Conservation (phyloP, 148 eudicot species). For the Cornus controversa region DNA sequence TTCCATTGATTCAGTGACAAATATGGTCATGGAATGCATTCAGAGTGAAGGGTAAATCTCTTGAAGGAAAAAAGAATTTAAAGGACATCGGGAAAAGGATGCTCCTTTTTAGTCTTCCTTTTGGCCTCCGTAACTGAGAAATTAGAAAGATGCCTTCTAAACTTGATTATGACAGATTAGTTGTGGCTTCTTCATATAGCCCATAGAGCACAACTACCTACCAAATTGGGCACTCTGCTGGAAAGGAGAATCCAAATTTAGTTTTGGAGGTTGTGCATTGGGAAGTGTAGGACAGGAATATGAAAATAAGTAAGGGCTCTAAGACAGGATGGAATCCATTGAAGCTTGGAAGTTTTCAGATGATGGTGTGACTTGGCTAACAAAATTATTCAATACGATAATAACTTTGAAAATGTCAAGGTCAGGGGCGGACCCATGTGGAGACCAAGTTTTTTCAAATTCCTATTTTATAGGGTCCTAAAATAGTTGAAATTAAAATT, state of each 20-base stretch:
- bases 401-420: too few relatives aligned
- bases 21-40: neutral
- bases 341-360: too few relatives aligned
- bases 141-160: neutral
- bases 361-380: too few relatives aligned
- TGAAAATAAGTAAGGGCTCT: too few relatives aligned
- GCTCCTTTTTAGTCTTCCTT: neutral
- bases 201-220: neutral
- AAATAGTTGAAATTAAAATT: too few relatives aligned
- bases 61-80: neutral
- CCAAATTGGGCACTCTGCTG: neutral
- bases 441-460: too few relatives aligned
- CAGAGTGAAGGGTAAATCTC: neutral
- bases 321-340: too few relatives aligned
- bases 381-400: too few relatives aligned
- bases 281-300: neutral
- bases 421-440: too few relatives aligned
- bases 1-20: neutral
- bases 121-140: neutral
- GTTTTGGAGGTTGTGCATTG: neutral
- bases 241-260: neutral
- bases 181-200: neutral
- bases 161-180: neutral
- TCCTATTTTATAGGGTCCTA: too few relatives aligned
- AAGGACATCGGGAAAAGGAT: neutral